Percentiles rank a stretch among this genome's conserved stretches.
Evolutionary conservation across 768 basidiomycete genomes (phyloP).

Genomic region (Chalciporus pseudorubinellus): DNA sequence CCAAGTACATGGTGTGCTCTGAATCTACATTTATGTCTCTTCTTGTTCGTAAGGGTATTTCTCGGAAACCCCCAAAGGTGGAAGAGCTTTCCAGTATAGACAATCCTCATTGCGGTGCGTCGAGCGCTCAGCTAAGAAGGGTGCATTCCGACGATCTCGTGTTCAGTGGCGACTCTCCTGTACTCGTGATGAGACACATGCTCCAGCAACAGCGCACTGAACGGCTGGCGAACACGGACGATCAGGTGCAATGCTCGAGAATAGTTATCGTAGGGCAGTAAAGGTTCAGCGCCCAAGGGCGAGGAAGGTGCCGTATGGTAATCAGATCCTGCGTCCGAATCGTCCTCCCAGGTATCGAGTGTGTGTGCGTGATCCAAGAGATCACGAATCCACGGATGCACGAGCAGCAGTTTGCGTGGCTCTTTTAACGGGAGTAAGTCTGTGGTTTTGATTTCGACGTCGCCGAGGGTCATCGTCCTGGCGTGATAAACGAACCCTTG

Average conservation of each 20-base stretch:
- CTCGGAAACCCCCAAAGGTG: too few species aligned
- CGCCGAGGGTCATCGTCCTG: background rate
- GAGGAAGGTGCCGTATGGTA: background rate
- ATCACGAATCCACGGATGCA: conserved; percentile 12
- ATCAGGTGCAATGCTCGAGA: conserved; percentile 2
- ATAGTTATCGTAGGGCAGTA: background rate
- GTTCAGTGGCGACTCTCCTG: conserved; percentile 19
- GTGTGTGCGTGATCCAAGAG: background rate
- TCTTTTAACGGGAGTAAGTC: background rate
- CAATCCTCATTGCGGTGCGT: too few species aligned
- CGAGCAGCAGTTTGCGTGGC: background rate
- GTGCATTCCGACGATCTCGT: background rate
- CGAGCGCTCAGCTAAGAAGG: too few species aligned
- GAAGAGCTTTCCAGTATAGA: too few species aligned
- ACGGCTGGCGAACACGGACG: background rate
- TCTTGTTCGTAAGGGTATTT: too few species aligned
- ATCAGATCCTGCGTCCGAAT: background rate
- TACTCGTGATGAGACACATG: background rate
- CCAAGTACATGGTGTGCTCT: too few species aligned
- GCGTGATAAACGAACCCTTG: background rate
- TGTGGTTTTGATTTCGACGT: conserved; percentile 1
- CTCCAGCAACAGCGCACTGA: conserved; percentile 4
- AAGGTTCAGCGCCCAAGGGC: background rate
- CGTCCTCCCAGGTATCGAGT: background rate
- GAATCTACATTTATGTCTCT: too few species aligned